A percentile compares a stretch with the other conserved stretches of the same genome.
phyloP scores from a whole-genome alignment of 148 eudicot genomes.

The Polygonum aviculare region DNA sequence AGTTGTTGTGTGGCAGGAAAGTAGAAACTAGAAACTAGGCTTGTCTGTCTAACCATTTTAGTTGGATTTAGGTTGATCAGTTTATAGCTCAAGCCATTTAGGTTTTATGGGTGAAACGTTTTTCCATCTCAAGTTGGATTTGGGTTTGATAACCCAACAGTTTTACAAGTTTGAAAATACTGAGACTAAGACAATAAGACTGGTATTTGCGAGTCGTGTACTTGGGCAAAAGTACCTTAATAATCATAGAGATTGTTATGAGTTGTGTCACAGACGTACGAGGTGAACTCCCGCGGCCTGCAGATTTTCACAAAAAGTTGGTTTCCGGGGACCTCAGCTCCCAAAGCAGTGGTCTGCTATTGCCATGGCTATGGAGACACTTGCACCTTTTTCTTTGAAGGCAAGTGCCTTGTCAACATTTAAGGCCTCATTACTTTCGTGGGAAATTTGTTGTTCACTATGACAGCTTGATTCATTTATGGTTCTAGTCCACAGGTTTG shows the following conservation, averaged over 20 bases:
- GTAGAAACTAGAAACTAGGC: not conserved
- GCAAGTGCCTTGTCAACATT: conserved; percentile 30
- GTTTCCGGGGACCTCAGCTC: conserved; percentile 54
- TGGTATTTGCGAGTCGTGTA: not conserved
- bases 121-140: not conserved
- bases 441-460: not conserved
- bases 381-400: conserved; percentile 91
- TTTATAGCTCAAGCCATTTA: not conserved
- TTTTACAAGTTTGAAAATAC: not conserved
- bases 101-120: not conserved
- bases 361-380: conserved; percentile 99
- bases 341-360: conserved; percentile 61
- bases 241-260: not conserved
- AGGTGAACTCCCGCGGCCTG: conserved; percentile 68
- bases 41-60: not conserved
- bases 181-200: not conserved
- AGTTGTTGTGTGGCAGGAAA: not conserved
- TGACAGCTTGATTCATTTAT: conserved; percentile 15
- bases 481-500: conserved; percentile 51
- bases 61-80: not conserved
- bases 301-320: conserved; percentile 84
- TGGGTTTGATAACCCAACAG: not conserved
- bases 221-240: not conserved
- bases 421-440: not conserved
- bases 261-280: conserved; percentile 46